phyloP scores from a whole-genome alignment of 83 land plant species.

The Larix sibirica region DNA sequence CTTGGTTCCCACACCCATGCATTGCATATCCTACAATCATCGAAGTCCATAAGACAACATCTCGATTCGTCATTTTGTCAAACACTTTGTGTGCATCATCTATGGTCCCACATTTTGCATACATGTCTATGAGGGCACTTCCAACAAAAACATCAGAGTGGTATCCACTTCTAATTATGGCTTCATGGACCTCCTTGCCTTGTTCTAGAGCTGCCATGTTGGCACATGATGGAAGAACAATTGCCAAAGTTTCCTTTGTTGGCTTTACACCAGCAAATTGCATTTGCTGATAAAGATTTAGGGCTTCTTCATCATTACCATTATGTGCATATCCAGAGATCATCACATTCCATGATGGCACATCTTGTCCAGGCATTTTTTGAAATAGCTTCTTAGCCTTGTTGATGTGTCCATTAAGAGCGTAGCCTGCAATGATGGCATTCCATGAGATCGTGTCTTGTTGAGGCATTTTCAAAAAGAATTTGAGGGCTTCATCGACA shows the following conservation, averaged over 20 bases:
- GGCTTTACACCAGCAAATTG: constrained; percentile 13
- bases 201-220: constrained; percentile 11
- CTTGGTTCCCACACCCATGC: not conserved
- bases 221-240: constrained; percentile 23
- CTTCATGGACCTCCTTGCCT: not conserved
- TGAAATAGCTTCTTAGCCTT: not conserved
- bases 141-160: not conserved
- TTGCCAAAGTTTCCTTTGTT: constrained; percentile 10
- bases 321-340: constrained; percentile 7
- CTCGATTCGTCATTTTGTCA: not conserved
- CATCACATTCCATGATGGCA: constrained; percentile 15
- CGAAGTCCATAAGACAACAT: not conserved
- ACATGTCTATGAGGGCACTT: not conserved
- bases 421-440: not conserved
- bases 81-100: not conserved
- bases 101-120: not conserved
- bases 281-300: constrained; percentile 15
- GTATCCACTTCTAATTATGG: not conserved
- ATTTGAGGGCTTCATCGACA: constrained; percentile 8
- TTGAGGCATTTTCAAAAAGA: constrained; percentile 11
- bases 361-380: constrained; percentile 7
- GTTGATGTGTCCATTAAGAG: not conserved
- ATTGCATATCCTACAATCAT: not conserved
- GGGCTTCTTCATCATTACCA: constrained; percentile 13
- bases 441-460: constrained; percentile 3